A percentile compares a stretch with the other conserved stretches of the same genome.
phyloP scores from a whole-genome alignment of 2,329 filamentous ascomycete species.

The Helminthosporium solani region DNA sequence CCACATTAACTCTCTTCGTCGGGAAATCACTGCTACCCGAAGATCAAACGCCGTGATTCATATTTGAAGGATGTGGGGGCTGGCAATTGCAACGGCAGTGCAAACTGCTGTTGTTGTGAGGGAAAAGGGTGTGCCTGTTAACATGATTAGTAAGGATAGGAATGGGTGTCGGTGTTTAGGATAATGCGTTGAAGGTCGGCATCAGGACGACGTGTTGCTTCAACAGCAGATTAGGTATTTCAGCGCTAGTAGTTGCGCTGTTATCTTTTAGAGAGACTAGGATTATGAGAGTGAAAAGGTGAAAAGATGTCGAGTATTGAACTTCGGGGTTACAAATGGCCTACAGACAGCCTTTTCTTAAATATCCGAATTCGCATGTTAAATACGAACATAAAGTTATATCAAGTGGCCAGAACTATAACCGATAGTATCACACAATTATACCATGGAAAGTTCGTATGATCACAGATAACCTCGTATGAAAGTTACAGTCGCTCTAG shows the following conservation, averaged over 20 bases:
- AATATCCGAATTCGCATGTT: no score
- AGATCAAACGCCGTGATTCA: constrained; percentile 67
- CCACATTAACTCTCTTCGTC: constrained; percentile 65
- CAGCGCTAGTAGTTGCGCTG: neutral
- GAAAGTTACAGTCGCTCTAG: no score
- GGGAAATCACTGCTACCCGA: constrained; percentile 61
- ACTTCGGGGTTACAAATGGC: neutral
- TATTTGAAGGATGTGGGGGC: constrained; percentile 64
- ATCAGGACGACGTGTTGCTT: constrained; percentile 1
- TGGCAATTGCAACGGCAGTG: constrained; percentile 65
- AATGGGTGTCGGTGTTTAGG: constrained; percentile 26
- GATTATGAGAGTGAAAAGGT: constrained; percentile 14
- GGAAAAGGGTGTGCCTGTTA: constrained; percentile 27
- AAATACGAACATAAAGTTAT: no score
- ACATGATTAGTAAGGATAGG: constrained; percentile 29
- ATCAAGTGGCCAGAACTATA: no score
- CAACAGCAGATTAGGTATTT: neutral
- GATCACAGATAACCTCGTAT: no score
- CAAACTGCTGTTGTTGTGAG: constrained; percentile 57
- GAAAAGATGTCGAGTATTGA: neutral
- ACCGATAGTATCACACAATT: no score
- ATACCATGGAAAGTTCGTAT: no score
- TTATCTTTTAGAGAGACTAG: constrained; percentile 19
- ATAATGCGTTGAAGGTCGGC: neutral
- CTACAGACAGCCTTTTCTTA: no score